These are phyloP conservation scores for Podochytrium sp. DNA, from an alignment of 192 early-diverging fungal species.

Conservation along the genomic window DNA sequence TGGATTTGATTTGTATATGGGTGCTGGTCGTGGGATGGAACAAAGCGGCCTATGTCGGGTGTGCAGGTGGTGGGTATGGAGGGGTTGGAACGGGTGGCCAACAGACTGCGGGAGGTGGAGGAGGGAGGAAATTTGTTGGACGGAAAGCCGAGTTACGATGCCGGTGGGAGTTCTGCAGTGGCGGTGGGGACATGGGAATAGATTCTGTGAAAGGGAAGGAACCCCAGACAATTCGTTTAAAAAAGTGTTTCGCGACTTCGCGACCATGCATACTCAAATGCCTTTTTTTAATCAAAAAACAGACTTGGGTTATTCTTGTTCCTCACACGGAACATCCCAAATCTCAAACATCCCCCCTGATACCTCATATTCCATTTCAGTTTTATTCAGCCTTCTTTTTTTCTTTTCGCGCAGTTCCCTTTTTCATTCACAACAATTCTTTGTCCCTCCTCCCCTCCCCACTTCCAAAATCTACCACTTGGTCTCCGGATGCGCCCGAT, in stretches of 20 bases:
- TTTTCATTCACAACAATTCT: too few relatives aligned
- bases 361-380: neutral
- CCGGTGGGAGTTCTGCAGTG: neutral
- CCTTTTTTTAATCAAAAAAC: too few relatives aligned
- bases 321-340: neutral
- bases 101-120: neutral
- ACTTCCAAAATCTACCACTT: conserved; percentile 74
- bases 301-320: too few relatives aligned
- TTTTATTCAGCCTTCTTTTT: neutral
- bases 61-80: neutral
- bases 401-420: neutral
- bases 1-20: neutral
- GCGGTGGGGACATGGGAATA: neutral
- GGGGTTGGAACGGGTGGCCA: neutral
- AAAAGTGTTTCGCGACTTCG: too few relatives aligned
- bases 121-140: neutral
- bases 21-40: neutral
- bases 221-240: too few relatives aligned
- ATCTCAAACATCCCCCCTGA: neutral
- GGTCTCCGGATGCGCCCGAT: conserved; percentile 75
- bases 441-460: neutral
- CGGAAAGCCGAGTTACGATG: neutral
- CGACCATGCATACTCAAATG: too few relatives aligned
- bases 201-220: too few relatives aligned
- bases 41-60: neutral